A percentile compares a stretch with the other conserved stretches of the same genome.
These are phyloP conservation scores for Fusarium pseudograminearum DNA, from an alignment of 2,329 filamentous ascomycete species.

Conservation along the genomic window DNA sequence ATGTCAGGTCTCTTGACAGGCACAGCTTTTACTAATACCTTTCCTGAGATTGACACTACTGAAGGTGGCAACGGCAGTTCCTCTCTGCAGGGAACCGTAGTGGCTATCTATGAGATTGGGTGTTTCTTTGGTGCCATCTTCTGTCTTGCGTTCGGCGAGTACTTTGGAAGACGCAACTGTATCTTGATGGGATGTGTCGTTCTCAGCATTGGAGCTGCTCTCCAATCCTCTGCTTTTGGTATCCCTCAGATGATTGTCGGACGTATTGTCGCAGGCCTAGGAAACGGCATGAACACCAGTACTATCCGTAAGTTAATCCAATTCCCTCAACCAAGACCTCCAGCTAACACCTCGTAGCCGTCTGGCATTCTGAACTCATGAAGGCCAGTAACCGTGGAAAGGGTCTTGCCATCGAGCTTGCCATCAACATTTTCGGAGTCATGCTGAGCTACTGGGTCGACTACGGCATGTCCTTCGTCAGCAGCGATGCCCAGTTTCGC, in stretches of 20 bases:
- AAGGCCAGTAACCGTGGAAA: slow-evolving; percentile 55
- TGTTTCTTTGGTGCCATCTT: slow-evolving; percentile 61
- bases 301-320: slow-evolving; percentile 54
- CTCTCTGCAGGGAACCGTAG: slow-evolving; percentile 59
- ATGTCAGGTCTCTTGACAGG: slow-evolving; percentile 53
- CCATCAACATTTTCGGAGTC: slow-evolving; percentile 56
- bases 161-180: slow-evolving; percentile 56
- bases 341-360: slow-evolving; percentile 37
- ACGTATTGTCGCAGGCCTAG: slow-evolving; percentile 59
- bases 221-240: slow-evolving; percentile 56
- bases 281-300: slow-evolving; percentile 62
- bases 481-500: slow-evolving; percentile 56
- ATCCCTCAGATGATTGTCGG: slow-evolving; percentile 60
- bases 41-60: slow-evolving; percentile 54
- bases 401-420: slow-evolving; percentile 48
- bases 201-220: slow-evolving; percentile 57
- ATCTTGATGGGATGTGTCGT: slow-evolving; percentile 57
- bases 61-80: slow-evolving; percentile 55
- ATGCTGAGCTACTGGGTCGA: slow-evolving; percentile 54
- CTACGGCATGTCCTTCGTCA: slow-evolving; percentile 54
- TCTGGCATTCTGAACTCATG: slow-evolving; percentile 59
- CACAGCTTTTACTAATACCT: slow-evolving; percentile 49
- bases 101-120: slow-evolving; percentile 62
- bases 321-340: fast-evolving
- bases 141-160: slow-evolving; percentile 56